Conservation (phyloP, 768 basidiomycete species). For the Coprinopsis marcescibilis region DNA sequence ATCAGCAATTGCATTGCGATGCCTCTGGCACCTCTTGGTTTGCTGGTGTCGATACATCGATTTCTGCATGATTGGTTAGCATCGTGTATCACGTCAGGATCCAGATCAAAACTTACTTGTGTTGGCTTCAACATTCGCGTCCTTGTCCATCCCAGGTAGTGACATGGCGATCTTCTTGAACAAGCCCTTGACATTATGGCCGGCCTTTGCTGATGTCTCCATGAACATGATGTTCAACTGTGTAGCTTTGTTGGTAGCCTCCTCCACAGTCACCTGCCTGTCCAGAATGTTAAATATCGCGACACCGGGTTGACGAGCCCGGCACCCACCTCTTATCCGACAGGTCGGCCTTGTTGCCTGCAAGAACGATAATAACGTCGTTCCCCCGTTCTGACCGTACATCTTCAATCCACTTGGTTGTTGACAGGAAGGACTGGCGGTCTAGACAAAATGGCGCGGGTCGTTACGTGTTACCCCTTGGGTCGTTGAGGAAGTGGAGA, state of each 20-base stretch:
- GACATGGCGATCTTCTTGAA: conserved; percentile 99
- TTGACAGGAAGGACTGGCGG: conserved; percentile 96
- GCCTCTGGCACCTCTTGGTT: conserved; percentile 75
- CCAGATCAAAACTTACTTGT: conserved; percentile 36
- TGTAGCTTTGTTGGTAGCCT: conserved; percentile 87
- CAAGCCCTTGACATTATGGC: conserved; percentile 97
- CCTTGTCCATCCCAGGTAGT: conserved; percentile 92
- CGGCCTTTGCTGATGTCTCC: conserved; percentile 99
- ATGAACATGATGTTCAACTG: conserved; percentile 96
- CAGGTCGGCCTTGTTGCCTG: conserved; percentile 98
- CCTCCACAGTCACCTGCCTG: conserved; percentile 98
- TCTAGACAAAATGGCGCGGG: conserved; percentile 40
- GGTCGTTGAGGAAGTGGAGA: conserved; percentile 13
- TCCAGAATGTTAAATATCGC: conserved; percentile 8
- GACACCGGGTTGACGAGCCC: not conserved
- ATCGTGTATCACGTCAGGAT: not conserved
- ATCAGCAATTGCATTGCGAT: conserved; percentile 77
- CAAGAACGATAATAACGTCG: conserved; percentile 97
- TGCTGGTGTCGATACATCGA: conserved; percentile 79
- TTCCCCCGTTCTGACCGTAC: conserved; percentile 95
- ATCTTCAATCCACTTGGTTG: conserved; percentile 99
- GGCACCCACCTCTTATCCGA: conserved; percentile 91
- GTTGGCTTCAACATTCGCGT: conserved; percentile 52
- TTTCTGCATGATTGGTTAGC: conserved; percentile 48
- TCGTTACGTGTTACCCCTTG: conserved; percentile 2